phyloP scores from a whole-genome alignment of 2,329 filamentous ascomycete species.

The Huntiella savannae region DNA sequence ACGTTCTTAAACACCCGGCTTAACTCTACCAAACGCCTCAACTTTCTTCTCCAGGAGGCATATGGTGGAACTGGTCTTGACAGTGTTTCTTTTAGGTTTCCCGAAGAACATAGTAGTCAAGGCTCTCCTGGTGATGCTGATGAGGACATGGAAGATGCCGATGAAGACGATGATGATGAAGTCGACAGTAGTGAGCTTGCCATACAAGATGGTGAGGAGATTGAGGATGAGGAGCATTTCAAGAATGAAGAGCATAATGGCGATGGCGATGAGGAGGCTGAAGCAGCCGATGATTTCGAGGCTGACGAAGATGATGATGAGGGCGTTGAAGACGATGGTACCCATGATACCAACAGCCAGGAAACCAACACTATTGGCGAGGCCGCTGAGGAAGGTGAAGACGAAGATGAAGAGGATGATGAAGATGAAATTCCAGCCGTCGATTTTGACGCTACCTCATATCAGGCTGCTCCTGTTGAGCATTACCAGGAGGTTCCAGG shows the following conservation, averaged over 20 bases:
- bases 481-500: conserved; percentile 13
- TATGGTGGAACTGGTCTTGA: conserved; percentile 23
- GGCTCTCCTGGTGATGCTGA: conserved; percentile 15
- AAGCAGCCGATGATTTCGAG: conserved; percentile 12
- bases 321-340: neutral
- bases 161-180: conserved; percentile 13
- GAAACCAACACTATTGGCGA: conserved; percentile 11
- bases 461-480: conserved; percentile 10
- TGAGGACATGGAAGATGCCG: conserved; percentile 12
- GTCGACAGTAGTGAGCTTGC: conserved; percentile 12
- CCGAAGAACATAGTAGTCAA: conserved; percentile 14
- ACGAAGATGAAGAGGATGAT: conserved; percentile 6
- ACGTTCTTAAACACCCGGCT: conserved; percentile 24
- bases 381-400: conserved; percentile 8
- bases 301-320: conserved; percentile 9
- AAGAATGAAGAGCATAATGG: conserved; percentile 7
- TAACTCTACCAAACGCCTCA: conserved; percentile 21
- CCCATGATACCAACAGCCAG: conserved; percentile 3
- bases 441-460: conserved; percentile 11
- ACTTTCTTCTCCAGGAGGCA: conserved; percentile 24
- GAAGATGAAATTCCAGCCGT: conserved; percentile 11
- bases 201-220: conserved; percentile 1
- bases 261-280: conserved; percentile 11
- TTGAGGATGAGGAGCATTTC: conserved; percentile 12
- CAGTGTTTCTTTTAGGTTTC: conserved; percentile 23